Evolutionary conservation across 2,329 filamentous ascomycete genomes (phyloP), one percentile per base, ranked within the genome.

Genomic region (Exophiala bonariae): DNA sequence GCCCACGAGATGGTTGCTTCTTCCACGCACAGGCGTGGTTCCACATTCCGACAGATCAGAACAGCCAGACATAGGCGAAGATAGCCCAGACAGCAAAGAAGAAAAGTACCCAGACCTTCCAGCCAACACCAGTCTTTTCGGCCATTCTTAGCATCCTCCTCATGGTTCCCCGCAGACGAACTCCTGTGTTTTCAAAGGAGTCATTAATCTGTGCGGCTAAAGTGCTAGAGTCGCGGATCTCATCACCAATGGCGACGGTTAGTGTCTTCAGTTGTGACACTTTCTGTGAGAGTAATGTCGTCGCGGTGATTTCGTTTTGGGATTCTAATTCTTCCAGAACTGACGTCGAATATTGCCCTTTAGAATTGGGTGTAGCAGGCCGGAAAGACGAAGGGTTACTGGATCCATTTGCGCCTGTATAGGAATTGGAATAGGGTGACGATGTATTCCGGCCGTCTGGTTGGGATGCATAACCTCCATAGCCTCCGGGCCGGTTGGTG

Each of bases 101-200:
- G 71, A 99, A 99, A 34, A 75, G 78, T 41, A 96, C 67, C 93
- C 93, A 99, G 47, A 91, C 87, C 70, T 82, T 92, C 93, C 93
- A 99, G 62, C 90, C 86, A 79, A 99, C 85, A n/a, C 93, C 93
- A 2, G 91, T 95, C 61, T 83, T 79, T 72, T 97, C 82, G 3
- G 93, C 93, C 93, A 99, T 99, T 44, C 92, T 66, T 57, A 97
- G 72, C 93, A 99, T 99, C 49, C 91, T 79, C 66, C 89, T 96
- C 93, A 99, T 97, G 14, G 95, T 97, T 44, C 92, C 90, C 35
- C 85, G 81, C 53, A 99, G 74, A 55, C 87, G 81, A 42, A 90
- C 72, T 26, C 91, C 77, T 43, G 92, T 95, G 60, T 81, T 83
- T 66, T 97, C 92, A 65, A 97, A 99, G 4, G 83, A 81, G 63